These are phyloP conservation scores for Penicillium ucsense DNA, from an alignment of 495 filamentous ascomycete species.

Conservation along the genomic window DNA sequence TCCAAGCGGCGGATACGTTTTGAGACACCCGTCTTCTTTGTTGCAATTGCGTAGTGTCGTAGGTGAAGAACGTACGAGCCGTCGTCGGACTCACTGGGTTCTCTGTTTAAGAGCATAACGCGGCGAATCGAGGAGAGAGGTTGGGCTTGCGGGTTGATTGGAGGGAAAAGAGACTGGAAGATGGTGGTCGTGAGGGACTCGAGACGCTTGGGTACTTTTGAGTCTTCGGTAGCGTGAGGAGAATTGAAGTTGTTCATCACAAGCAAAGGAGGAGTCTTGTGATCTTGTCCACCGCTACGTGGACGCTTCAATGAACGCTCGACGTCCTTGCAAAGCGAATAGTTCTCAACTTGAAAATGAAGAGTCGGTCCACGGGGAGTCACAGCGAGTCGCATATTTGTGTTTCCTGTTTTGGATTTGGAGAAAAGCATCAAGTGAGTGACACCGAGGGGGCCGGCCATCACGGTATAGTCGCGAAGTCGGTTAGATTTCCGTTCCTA, in stretches of 20 bases:
- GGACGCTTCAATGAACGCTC: constrained; percentile 72
- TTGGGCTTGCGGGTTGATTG: constrained; percentile 85
- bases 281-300: constrained; percentile 71
- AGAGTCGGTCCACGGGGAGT: constrained; percentile 88
- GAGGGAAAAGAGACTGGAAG: constrained; percentile 94
- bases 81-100: constrained; percentile 42
- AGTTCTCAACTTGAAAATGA: constrained; percentile 92
- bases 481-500: constrained; percentile 85
- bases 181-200: constrained; percentile 88
- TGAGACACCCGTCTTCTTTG: constrained; percentile 74
- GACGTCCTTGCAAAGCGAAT: constrained; percentile 87
- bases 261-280: constrained; percentile 69
- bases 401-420: constrained; percentile 78
- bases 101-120: constrained; percentile 82
- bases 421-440: constrained; percentile 94
- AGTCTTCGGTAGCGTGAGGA: constrained; percentile 42
- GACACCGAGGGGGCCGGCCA: constrained; percentile 91
- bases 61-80: constrained; percentile 79
- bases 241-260: constrained; percentile 97
- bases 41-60: constrained; percentile 90
- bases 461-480: constrained; percentile 84
- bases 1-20: constrained; percentile 74
- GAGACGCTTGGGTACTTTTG: constrained; percentile 72
- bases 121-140: constrained; percentile 82
- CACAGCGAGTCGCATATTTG: constrained; percentile 80